These are phyloP conservation scores for Drosera capensis DNA, from an alignment of 148 eudicot species.

Conservation along the genomic window DNA sequence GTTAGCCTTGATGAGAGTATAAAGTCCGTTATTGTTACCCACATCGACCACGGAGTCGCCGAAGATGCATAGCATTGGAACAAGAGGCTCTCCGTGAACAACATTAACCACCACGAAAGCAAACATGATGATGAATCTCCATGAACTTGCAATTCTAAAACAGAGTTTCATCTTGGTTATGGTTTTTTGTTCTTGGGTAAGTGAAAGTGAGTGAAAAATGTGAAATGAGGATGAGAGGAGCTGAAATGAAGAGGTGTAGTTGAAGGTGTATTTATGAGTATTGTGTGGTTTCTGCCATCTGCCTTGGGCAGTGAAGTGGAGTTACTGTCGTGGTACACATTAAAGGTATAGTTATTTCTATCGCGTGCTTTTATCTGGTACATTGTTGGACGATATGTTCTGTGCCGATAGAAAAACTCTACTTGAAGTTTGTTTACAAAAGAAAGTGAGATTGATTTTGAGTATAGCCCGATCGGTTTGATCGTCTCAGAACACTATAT, in stretches of 20 bases:
- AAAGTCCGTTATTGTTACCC: slow-evolving; percentile 73
- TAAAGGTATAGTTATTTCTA: not conserved
- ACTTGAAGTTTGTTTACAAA: too few relatives aligned
- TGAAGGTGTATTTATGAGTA: slow-evolving; percentile 8
- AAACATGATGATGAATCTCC: slow-evolving; percentile 10
- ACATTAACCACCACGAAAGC: slow-evolving; percentile 6
- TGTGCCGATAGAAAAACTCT: too few relatives aligned
- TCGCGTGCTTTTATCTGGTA: not conserved
- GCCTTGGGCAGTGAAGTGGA: not conserved
- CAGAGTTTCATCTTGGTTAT: too few relatives aligned
- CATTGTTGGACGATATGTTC: too few relatives aligned
- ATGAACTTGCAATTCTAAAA: slow-evolving; percentile 25
- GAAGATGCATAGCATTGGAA: slow-evolving; percentile 63
- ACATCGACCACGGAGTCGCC: slow-evolving; percentile 79
- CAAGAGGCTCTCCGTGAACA: slow-evolving; percentile 44
- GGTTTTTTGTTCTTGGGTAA: not conserved
- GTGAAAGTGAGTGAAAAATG: not conserved
- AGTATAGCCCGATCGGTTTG: too few relatives aligned
- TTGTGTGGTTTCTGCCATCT: not conserved
- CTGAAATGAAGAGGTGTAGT: slow-evolving; percentile 2
- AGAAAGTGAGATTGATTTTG: too few relatives aligned
- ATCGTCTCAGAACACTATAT: too few relatives aligned
- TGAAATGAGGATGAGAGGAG: slow-evolving; percentile 5
- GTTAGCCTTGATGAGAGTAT: slow-evolving; percentile 61
- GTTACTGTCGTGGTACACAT: slow-evolving; percentile 3